Base-by-base conservation (phyloP, 345 rosid species). In the Eutrema heterophyllum region DNA sequence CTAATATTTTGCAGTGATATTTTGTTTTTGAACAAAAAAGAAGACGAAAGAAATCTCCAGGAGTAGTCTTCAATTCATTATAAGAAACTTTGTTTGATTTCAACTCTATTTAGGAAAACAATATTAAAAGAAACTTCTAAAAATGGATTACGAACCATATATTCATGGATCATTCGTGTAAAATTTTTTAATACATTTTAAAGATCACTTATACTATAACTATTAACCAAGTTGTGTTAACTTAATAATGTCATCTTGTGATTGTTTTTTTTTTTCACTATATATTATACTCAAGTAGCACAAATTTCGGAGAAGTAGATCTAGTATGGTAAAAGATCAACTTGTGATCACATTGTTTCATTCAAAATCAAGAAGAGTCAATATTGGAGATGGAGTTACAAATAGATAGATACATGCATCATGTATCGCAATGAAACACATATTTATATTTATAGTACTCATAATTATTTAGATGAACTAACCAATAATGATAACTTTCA, bases 321-420 rank as follows among this genome's bases (percentile, higher is more conserved):
- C 15, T 35, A 64, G 12, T 64, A 36, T 64, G 46, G 58, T 27
- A 35, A 45, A 29, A 63, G 4, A 65, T 26, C 7, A 65, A 65
- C 30, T 45, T 11, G 30, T 55, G 66, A 65, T 55, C 16, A 46
- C 70, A 53, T 33, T 63, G 48, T 72, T 15, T 53, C 14, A 13
- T 72, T 63, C 44, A 62, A 40, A 30, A 15, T 46, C 54, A 73
- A 55, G 32, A 65, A 73, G 45, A 66, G 51, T 46, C 59, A 46
- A 36, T 26, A 73, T 18, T 55, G 41, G 57, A 36, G n/a, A 55
- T 10, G 43, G 66, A 39, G 26, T 15, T 14, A 12, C 50, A 36
- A 9, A 54, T 50, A 70, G 30, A 40, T 35, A 36, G 30, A 27
- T 18, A 45, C 12, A 53, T 57, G 35, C 51, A 71, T 54, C 48